phyloP scores from a whole-genome alignment of 495 filamentous ascomycete species.

The Tricharina praecox region DNA sequence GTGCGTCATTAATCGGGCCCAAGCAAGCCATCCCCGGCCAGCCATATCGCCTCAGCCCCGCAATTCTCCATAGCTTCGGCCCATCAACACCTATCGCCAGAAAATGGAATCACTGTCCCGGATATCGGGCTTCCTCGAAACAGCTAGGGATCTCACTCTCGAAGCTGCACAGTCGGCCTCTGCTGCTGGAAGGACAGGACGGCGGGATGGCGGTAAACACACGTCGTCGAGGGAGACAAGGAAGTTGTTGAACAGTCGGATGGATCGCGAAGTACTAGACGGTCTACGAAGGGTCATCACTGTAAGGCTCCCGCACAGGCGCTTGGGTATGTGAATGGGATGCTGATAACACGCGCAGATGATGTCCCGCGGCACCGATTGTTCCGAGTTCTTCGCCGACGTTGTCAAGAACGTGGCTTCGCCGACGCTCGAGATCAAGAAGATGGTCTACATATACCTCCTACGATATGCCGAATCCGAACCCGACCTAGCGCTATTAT shows the following conservation, averaged over 20 bases:
- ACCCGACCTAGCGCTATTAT: conserved; percentile 83
- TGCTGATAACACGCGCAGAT: conserved; percentile 37
- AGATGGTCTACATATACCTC: conserved; percentile 94
- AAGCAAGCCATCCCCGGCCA: no score
- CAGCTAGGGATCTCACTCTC: conserved; percentile 88
- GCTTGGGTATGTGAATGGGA: not conserved
- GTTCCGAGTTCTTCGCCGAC: conserved; percentile 75
- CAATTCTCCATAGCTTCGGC: no score
- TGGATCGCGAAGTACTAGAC: conserved; percentile 83
- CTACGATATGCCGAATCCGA: conserved; percentile 89
- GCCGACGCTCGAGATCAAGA: conserved; percentile 81
- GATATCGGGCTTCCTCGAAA: conserved; percentile 85
- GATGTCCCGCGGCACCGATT: conserved; percentile 76
- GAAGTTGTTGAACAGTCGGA: conserved; percentile 83
- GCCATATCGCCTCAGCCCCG: no score
- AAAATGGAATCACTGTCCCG: conserved; percentile 98
- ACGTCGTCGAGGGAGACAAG: conserved; percentile 49
- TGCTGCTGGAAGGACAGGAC: conserved; percentile 30
- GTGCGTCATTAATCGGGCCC: no score
- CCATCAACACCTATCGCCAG: no score
- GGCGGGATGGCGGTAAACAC: conserved; percentile 37
- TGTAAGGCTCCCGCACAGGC: conserved; percentile 37
- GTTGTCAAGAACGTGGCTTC: conserved; percentile 94
- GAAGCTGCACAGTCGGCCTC: conserved; percentile 75
- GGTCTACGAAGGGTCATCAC: conserved; percentile 78